phyloP scores from a whole-genome alignment of 108 stramenopile species.

The Skeletonema menzelii region DNA sequence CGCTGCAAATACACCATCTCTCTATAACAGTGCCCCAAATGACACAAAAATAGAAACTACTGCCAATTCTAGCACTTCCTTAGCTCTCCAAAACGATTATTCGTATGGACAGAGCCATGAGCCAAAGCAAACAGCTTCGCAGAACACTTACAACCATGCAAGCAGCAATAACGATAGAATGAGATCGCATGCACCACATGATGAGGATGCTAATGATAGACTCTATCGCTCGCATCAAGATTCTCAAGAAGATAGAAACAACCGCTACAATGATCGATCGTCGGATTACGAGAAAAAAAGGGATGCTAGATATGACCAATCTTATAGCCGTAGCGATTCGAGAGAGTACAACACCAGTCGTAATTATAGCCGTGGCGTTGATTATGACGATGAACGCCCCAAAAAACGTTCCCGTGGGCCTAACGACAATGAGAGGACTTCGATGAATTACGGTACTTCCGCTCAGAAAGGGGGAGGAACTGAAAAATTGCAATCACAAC shows the following conservation, averaged over 20 bases:
- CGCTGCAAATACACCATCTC: neutral
- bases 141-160: neutral
- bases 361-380: neutral
- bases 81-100: neutral
- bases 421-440: neutral
- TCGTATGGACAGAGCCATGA: neutral
- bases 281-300: neutral
- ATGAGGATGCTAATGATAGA: neutral
- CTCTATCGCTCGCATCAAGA: neutral
- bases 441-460: neutral
- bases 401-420: neutral
- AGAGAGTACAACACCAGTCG: neutral
- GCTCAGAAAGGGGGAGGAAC: neutral
- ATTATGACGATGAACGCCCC: neutral
- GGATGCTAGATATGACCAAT: slow-evolving; percentile 4
- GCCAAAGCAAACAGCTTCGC: neutral
- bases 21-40: neutral
- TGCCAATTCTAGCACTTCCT: neutral
- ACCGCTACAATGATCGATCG: slow-evolving; percentile 16
- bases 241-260: slow-evolving; percentile 4
- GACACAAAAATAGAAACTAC: neutral
- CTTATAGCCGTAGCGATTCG: slow-evolving; percentile 14
- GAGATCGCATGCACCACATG: neutral
- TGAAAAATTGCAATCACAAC: neutral
- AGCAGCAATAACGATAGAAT: neutral